A percentile compares a stretch with the other conserved stretches of the same genome.
phyloP scores from a whole-genome alignment of 768 basidiomycete species.

The Strobilomyces dryophilus region DNA sequence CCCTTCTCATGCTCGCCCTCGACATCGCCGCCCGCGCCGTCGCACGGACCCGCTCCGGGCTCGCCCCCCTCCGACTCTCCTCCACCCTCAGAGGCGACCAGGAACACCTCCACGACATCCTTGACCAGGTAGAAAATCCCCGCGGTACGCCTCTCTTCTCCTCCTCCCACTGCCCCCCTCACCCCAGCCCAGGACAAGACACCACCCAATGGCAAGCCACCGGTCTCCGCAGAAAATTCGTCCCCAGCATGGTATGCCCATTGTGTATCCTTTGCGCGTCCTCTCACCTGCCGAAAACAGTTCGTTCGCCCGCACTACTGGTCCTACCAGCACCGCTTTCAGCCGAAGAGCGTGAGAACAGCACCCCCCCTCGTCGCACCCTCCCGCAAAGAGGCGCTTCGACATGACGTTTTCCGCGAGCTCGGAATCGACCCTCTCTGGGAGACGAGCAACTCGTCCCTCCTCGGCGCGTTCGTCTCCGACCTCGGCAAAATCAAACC shows the following conservation, averaged over 20 bases:
- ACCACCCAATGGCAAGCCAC: slow-evolving; percentile 18
- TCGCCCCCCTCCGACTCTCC: slow-evolving; percentile 3
- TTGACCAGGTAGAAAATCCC: slow-evolving; percentile 20
- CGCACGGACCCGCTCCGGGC: slow-evolving; percentile 3
- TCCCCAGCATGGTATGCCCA: slow-evolving; percentile 18
- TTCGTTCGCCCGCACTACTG: slow-evolving; percentile 47
- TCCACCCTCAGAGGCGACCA: slow-evolving; percentile 26
- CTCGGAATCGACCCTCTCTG: slow-evolving; percentile 70
- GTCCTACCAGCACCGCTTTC: slow-evolving; percentile 35
- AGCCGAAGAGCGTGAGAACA: slow-evolving; percentile 12
- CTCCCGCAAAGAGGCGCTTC: slow-evolving; percentile 46
- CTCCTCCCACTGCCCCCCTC: neutral
- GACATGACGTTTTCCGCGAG: slow-evolving; percentile 66
- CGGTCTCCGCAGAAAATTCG: slow-evolving; percentile 27
- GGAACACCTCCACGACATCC: slow-evolving; percentile 20
- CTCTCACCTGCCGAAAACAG: slow-evolving; percentile 23
- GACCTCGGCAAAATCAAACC: slow-evolving; percentile 78
- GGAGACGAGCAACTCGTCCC: slow-evolving; percentile 54
- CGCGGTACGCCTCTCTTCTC: slow-evolving; percentile 8
- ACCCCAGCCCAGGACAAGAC: slow-evolving; percentile 10
- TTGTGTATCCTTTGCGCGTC: neutral
- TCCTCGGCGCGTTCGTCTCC: slow-evolving; percentile 58
- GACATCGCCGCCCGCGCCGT: slow-evolving; percentile 10
- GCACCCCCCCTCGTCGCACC: slow-evolving; percentile 52
- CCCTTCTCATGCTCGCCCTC: slow-evolving; percentile 11